A percentile compares a stretch with the other conserved stretches of the same genome.
These are phyloP conservation scores for Cladorrhinum sp. DNA, from an alignment of 2,329 filamentous ascomycete genomes.

Conservation along the genomic window DNA sequence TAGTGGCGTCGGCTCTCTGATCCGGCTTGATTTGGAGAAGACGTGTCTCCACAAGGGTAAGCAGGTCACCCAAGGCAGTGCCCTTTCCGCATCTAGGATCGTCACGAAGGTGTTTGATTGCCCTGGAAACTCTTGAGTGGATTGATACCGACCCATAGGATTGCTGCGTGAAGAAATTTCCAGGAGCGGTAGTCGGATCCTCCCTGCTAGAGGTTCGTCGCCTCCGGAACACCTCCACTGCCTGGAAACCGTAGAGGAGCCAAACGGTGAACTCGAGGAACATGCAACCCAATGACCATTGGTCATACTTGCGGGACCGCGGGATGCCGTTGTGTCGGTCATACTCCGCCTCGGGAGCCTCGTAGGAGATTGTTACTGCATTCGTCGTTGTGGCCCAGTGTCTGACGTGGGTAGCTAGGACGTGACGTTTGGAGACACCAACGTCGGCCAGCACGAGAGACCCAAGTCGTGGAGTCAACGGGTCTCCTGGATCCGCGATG, in stretches of 20 bases:
- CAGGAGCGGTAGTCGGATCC: neutral
- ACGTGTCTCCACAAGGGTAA: neutral
- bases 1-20: neutral
- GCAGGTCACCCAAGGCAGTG: neutral
- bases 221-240: neutral
- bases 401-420: neutral
- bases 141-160: neutral
- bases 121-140: neutral
- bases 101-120: neutral
- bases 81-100: neutral
- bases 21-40: neutral
- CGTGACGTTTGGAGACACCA: slow-evolving; percentile 12
- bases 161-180: neutral
- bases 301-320: slow-evolving; percentile 8
- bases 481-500: neutral
- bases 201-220: neutral
- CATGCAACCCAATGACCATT: slow-evolving; percentile 14
- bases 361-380: neutral
- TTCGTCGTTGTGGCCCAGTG: neutral
- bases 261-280: slow-evolving; percentile 10
- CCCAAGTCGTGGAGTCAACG: too few relatives aligned
- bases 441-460: neutral
- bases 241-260: neutral
- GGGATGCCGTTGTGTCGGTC: neutral
- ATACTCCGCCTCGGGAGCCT: slow-evolving; percentile 2